Evolutionary conservation across 768 basidiomycete species (phyloP).

Genomic region (Asterophora lycoperdoides): DNA sequence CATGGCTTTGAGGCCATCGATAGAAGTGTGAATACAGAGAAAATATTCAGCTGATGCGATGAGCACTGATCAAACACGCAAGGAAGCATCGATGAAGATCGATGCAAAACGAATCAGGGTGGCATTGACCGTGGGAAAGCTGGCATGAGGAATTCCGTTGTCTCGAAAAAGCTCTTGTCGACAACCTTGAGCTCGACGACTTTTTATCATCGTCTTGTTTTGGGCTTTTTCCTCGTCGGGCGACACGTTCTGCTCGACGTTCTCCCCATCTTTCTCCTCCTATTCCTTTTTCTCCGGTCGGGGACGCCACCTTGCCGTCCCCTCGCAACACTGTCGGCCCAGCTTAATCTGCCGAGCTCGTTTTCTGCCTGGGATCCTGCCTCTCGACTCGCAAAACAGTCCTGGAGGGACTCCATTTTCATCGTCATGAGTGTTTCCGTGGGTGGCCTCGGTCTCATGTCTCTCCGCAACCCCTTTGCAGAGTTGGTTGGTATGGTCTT

Average conservation of each 20-base stretch:
- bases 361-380: constrained; percentile 33
- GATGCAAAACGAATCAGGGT: constrained; percentile 4
- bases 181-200: constrained; percentile 6
- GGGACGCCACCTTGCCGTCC: constrained; percentile 25
- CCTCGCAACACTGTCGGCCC: constrained; percentile 40
- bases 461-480: constrained; percentile 50
- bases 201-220: constrained; percentile 9
- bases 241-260: constrained; percentile 13
- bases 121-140: constrained; percentile 16
- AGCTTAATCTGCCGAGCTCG: constrained; percentile 25
- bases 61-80: constrained; percentile 4
- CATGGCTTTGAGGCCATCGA: neutral
- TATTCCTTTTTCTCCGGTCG: constrained; percentile 2
- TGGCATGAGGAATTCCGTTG: constrained; percentile 17
- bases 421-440: constrained; percentile 65
- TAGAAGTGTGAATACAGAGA: neutral
- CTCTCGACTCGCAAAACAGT: constrained; percentile 28
- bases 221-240: constrained; percentile 14
- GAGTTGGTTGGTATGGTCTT: constrained; percentile 47
- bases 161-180: constrained; percentile 15
- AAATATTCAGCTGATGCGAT: constrained; percentile 11
- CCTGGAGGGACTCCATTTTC: constrained; percentile 45
- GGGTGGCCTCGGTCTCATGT: constrained; percentile 57
- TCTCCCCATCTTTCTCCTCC: constrained; percentile 2
- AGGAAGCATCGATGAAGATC: constrained; percentile 11